Percentiles rank a stretch among this genome's conserved stretches.
These are phyloP conservation scores for Citrus maxima DNA, from an alignment of 345 rosid species.

Conservation along the genomic window DNA sequence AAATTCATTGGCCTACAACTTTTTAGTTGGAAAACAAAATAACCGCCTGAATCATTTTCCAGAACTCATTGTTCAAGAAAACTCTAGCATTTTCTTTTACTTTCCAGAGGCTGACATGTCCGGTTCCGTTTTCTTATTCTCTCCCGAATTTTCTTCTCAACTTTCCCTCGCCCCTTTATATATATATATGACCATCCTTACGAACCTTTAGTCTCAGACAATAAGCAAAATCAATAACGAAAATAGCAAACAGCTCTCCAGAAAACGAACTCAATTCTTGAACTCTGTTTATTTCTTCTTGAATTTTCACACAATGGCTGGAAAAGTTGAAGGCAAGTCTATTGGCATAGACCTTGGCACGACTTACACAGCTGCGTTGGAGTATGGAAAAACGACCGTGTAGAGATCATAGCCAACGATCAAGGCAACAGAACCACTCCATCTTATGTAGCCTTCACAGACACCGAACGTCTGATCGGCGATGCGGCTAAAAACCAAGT, in stretches of 20 bases:
- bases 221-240: neutral
- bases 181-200: neutral
- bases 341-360: slow-evolving; percentile 37
- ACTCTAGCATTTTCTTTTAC: neutral
- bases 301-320: neutral
- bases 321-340: slow-evolving; percentile 24
- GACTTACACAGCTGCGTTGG: slow-evolving; percentile 39
- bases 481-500: slow-evolving; percentile 39
- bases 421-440: slow-evolving; percentile 41
- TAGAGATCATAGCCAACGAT: slow-evolving; percentile 38
- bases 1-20: too few relatives aligned
- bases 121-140: neutral
- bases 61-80: neutral
- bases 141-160: neutral
- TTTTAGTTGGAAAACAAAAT: too few relatives aligned
- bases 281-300: neutral
- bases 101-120: neutral
- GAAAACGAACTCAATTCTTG: neutral
- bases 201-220: too few relatives aligned
- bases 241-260: neutral
- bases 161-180: neutral
- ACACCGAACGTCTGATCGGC: slow-evolving; percentile 34
- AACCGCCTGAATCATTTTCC: neutral
- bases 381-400: slow-evolving; percentile 31
- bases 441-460: slow-evolving; percentile 38